These are phyloP conservation scores for Stachybotrys chlorohalonatus DNA, from an alignment of 2,329 filamentous ascomycete genomes.

Conservation along the genomic window DNA sequence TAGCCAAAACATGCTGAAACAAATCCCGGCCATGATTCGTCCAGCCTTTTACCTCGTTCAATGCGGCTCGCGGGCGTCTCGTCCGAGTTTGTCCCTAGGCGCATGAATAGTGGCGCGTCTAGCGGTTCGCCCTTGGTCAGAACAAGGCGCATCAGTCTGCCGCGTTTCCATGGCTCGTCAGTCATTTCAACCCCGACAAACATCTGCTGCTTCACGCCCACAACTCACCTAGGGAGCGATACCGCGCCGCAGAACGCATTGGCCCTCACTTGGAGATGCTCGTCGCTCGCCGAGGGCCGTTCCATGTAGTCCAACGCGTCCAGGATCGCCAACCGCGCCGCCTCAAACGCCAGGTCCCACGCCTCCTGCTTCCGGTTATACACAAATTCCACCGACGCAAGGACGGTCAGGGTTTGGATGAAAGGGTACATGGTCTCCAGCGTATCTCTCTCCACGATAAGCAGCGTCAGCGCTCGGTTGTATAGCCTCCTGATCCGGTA, in stretches of 20 bases:
- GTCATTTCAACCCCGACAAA: no score
- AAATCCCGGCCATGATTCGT: not conserved
- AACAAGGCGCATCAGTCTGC: not conserved
- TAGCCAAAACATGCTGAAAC: no score
- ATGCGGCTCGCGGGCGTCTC: not conserved
- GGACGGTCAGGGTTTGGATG: slow-evolving; percentile 1
- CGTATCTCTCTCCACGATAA: not conserved
- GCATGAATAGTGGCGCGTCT: not conserved
- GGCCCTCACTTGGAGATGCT: not conserved
- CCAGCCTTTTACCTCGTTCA: not conserved
- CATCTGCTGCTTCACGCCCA: not conserved
- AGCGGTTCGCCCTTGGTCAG: not conserved
- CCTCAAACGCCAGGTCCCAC: not conserved
- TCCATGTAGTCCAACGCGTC: not conserved
- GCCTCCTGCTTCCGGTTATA: not conserved
- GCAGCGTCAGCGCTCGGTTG: not conserved
- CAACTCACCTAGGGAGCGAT: not conserved
- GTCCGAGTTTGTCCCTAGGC: not conserved
- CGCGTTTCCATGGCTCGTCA: no score
- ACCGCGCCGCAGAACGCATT: slow-evolving; percentile 1
- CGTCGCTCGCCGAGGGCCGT: not conserved
- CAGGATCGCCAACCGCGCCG: not conserved
- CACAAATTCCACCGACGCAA: not conserved
- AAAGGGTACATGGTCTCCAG: not conserved
- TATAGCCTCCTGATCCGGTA: not conserved